Evolutionary conservation across 352 stramenopile species (phyloP).

Genomic region (Globisporangium ultimum): DNA sequence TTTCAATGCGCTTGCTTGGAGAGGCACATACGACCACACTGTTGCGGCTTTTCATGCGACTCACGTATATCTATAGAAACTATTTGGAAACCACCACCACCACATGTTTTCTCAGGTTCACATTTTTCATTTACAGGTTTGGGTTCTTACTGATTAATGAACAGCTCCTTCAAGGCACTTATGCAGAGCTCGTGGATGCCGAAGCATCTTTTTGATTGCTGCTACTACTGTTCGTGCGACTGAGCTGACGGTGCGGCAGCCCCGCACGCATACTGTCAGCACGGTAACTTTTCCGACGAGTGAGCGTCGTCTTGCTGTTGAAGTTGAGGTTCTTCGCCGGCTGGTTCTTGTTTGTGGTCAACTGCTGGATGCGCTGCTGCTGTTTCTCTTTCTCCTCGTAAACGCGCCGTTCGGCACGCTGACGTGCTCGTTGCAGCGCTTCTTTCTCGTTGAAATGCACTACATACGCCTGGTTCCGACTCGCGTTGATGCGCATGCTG

Average conservation of each 20-base stretch:
- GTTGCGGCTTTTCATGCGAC: background rate
- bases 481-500: slow-evolving; percentile 79
- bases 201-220: slow-evolving; percentile 9
- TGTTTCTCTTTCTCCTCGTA: slow-evolving; percentile 69
- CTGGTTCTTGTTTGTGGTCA: slow-evolving; percentile 28
- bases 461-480: slow-evolving; percentile 61
- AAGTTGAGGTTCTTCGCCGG: slow-evolving; percentile 27
- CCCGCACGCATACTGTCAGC: slow-evolving; percentile 42
- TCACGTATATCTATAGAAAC: background rate
- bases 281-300: slow-evolving; percentile 47
- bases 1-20: background rate
- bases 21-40: background rate
- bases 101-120: background rate
- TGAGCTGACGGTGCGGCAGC: slow-evolving; percentile 24
- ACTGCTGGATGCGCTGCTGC: slow-evolving; percentile 49
- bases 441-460: slow-evolving; percentile 67
- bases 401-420: slow-evolving; percentile 61
- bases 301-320: slow-evolving; percentile 44
- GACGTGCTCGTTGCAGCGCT: slow-evolving; percentile 40
- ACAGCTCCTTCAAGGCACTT: background rate
- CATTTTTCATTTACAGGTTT: too few species aligned
- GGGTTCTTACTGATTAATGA: too few species aligned
- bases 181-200: slow-evolving; percentile 12
- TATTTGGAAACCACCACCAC: background rate
- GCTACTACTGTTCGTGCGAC: slow-evolving; percentile 18